phyloP scores from a whole-genome alignment of 2,329 filamentous ascomycete species.

The Monilinia laxa region DNA sequence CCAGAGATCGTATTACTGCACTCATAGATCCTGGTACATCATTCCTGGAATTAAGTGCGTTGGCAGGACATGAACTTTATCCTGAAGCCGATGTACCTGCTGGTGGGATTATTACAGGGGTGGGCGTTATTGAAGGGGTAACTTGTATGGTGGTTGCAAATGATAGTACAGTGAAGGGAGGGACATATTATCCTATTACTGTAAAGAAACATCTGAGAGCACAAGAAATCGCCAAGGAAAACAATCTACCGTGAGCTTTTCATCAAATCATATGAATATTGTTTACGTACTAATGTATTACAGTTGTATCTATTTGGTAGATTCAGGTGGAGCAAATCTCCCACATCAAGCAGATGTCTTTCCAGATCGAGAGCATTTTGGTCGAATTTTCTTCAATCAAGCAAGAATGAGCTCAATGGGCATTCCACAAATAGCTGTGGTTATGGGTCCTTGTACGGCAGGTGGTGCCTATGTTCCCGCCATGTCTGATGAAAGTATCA shows the following conservation, averaged over 20 bases:
- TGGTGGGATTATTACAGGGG: constrained; percentile 87
- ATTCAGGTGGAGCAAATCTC: constrained; percentile 92
- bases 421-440: constrained; percentile 90
- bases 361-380: constrained; percentile 88
- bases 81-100: constrained; percentile 83
- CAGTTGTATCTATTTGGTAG: constrained; percentile 90
- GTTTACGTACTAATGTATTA: constrained; percentile 14
- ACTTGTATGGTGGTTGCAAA: constrained; percentile 93
- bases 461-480: constrained; percentile 94
- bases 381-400: constrained; percentile 97
- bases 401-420: constrained; percentile 85
- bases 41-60: constrained; percentile 89
- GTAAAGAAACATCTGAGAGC: constrained; percentile 96
- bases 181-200: constrained; percentile 95
- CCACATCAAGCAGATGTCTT: constrained; percentile 96
- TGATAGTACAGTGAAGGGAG: constrained; percentile 95
- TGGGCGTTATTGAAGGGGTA: constrained; percentile 87
- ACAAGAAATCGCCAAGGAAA: constrained; percentile 87
- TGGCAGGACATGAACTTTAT: constrained; percentile 85
- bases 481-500: constrained; percentile 97
- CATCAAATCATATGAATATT: neutral
- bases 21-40: constrained; percentile 85
- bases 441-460: constrained; percentile 96
- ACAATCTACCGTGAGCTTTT: constrained; percentile 62
- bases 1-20: constrained; percentile 81